Evolutionary conservation across 305 asterid species (phyloP).

Genomic region (Fraxinus sp.): DNA sequence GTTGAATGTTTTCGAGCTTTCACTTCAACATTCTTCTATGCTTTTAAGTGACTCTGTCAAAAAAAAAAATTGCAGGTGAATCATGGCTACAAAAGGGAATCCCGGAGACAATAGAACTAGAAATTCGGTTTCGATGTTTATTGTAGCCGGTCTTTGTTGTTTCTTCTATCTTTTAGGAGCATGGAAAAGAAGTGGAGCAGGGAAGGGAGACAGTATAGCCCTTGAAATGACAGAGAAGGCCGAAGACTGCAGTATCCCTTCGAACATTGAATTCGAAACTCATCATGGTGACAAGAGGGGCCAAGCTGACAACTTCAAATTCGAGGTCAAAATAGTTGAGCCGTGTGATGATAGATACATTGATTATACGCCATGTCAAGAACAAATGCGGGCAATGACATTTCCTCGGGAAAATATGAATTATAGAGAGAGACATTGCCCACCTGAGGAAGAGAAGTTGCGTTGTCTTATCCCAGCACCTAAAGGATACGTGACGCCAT

Average conservation of each 20-base stretch:
- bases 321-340: conserved; percentile 19
- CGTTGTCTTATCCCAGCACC: conserved; percentile 48
- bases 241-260: conserved; percentile 31
- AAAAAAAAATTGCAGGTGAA: conserved; percentile 22
- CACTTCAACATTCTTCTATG: background rate
- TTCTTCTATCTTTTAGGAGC: conserved; percentile 44
- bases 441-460: conserved; percentile 38
- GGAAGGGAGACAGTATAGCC: conserved; percentile 52
- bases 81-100: conserved; percentile 43
- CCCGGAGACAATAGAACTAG: conserved; percentile 40
- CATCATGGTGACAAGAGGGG: conserved; percentile 33
- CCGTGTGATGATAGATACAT: conserved; percentile 35
- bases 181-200: conserved; percentile 50
- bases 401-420: conserved; percentile 43
- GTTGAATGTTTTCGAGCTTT: background rate
- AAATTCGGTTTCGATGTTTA: conserved; percentile 30
- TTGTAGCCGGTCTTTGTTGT: conserved; percentile 38
- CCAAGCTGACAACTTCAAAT: conserved; percentile 16
- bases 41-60: background rate
- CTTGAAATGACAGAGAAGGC: conserved; percentile 35
- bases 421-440: conserved; percentile 46
- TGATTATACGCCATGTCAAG: conserved; percentile 48
- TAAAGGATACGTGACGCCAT: conserved; percentile 42
- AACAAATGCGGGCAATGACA: conserved; percentile 41
- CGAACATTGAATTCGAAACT: conserved; percentile 41